Evolutionary conservation across 2,329 filamentous ascomycete genomes (phyloP).

Genomic region (Cladobotryum mycophilum): DNA sequence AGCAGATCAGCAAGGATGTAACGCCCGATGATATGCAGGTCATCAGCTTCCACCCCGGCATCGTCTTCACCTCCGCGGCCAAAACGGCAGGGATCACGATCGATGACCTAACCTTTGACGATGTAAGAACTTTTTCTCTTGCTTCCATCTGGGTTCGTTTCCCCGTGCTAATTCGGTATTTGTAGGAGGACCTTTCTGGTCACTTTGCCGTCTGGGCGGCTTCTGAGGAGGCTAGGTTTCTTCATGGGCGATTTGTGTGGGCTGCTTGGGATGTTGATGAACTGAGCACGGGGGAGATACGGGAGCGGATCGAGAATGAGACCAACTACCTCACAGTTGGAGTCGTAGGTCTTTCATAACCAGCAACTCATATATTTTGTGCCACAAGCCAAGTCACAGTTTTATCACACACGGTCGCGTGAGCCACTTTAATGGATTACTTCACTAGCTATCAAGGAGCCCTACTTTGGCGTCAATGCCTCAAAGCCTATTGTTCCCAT

Average conservation of each 20-base stretch:
- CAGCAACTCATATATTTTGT: too few species aligned
- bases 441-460: too few species aligned
- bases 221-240: conserved; percentile 30
- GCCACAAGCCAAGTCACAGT: too few species aligned
- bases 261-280: conserved; percentile 35
- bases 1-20: conserved; percentile 27
- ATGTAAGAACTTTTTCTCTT: conserved; percentile 1
- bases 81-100: conserved; percentile 10
- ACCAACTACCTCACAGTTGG: conserved; percentile 10
- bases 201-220: conserved; percentile 35
- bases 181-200: conserved; percentile 11
- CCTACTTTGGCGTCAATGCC: too few species aligned
- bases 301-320: conserved; percentile 11
- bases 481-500: too few species aligned
- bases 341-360: conserved; percentile 3
- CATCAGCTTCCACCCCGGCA: conserved; percentile 32
- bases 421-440: too few species aligned
- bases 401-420: too few species aligned
- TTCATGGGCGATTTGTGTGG: conserved; percentile 34
- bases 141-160: background rate
- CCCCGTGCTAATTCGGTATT: background rate
- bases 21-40: conserved; percentile 29
- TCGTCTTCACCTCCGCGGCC: conserved; percentile 24
- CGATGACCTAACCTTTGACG: background rate
- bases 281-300: conserved; percentile 7